Conservation (phyloP, 2,329 filamentous ascomycete genomes). For the Nemania sp. region DNA sequence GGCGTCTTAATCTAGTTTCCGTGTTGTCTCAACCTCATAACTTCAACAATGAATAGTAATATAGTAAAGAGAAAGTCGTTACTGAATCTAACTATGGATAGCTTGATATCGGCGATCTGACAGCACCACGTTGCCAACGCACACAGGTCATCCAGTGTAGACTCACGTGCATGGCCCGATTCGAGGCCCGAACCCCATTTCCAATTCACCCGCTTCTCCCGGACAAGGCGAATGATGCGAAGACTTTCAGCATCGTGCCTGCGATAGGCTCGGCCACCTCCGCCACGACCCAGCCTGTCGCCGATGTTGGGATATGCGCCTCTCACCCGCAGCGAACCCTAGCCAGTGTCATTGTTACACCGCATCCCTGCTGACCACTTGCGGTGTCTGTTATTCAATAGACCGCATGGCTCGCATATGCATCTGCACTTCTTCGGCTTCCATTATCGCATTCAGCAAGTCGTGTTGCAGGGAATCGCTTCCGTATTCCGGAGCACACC, state of each 20-base stretch:
- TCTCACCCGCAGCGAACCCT: background rate
- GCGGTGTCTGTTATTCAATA: constrained; percentile 21
- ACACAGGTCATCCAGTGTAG: too few relatives aligned
- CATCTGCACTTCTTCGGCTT: constrained; percentile 16
- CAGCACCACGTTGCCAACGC: too few relatives aligned
- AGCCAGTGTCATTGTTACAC: constrained; percentile 11
- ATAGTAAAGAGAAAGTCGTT: too few relatives aligned
- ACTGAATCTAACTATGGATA: too few relatives aligned
- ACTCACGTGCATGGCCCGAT: constrained; percentile 6
- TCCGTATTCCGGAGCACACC: constrained; percentile 17
- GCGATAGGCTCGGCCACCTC: constrained; percentile 1
- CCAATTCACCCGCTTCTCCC: constrained; percentile 1
- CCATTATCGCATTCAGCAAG: constrained; percentile 10
- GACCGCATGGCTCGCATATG: constrained; percentile 24
- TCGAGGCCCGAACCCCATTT: too few relatives aligned
- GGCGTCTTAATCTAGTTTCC: too few relatives aligned
- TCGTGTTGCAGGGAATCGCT: constrained; percentile 7
- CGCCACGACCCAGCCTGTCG: background rate
- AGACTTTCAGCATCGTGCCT: too few relatives aligned
- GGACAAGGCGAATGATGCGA: constrained; percentile 5
- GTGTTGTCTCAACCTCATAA: too few relatives aligned
- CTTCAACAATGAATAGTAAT: too few relatives aligned
- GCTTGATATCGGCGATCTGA: too few relatives aligned
- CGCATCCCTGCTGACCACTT: constrained; percentile 20
- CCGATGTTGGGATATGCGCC: constrained; percentile 11